Base-by-base conservation (phyloP, 352 stramenopile genomes). In the Phytophthora citricola region DNA sequence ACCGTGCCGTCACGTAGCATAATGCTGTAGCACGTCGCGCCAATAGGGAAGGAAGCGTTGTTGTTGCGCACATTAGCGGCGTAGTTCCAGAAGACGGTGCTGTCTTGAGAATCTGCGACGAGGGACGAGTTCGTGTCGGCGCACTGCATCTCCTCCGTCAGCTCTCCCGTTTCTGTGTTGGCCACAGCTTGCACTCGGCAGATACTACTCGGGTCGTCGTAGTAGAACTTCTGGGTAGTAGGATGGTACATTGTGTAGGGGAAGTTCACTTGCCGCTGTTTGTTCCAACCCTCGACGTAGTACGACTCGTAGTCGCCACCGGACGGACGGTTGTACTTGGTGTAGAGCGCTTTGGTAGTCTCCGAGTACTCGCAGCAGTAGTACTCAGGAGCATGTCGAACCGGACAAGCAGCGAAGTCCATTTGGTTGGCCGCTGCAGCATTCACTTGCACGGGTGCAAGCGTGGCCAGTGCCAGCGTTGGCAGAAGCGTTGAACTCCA, bases 21-120 rank as follows among this genome's bases (percentile, higher is more conserved):
- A 40, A 79, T 24, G 4, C 58, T 79, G 29, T 63, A 69, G 67
- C 78, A 86, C 6, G 43, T 63, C 4, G 75, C 75, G 22, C 70
- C 75, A 27, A 82, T 58, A 7, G 77, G 77, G 53, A 86, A 86
- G 11, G 62, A 68, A 6, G 73, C 76, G 34, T 85, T 85, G 48
- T 85, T 85, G 54, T 85, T 85, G 50, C 65, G 71, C 11, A 65
- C 52, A 48, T 83, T 85, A 36, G 66, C 62, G 5, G 31, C 43
- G 36, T 63, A 83, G 8, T 63, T 81, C 76, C 73, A 83, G 50
- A 78, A 85, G 34, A 81, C 64, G 14, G 44, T 74, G 10, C 43
- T 64, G 27, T 84, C 62, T 29, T 66, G 71, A 2, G 74, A 79
- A 27, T 54, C 60, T 10, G 58, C 43, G 12, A 39, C 45, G 7